Evolutionary conservation across 805 yeast genomes (phyloP).

Genomic region (Sungouiella thailandica): DNA sequence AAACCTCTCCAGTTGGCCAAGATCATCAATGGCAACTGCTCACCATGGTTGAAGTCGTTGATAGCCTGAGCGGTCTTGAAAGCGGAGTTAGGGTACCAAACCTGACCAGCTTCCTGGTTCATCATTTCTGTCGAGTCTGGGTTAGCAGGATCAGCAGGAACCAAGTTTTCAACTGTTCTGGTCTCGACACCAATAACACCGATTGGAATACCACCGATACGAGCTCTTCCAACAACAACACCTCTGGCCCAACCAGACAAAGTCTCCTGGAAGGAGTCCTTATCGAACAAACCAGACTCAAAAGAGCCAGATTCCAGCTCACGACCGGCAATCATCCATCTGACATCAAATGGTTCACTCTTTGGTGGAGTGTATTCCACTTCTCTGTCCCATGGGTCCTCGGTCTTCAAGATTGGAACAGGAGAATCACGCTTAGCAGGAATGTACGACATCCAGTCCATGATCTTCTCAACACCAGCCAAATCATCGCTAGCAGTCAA

Average conservation of each 20-base stretch:
- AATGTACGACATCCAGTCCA: slow-evolving; percentile 92
- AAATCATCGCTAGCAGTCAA: slow-evolving; percentile 94
- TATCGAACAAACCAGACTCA: slow-evolving; percentile 88
- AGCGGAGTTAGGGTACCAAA: slow-evolving; percentile 99
- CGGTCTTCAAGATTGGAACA: slow-evolving; percentile 79
- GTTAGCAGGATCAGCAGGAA: slow-evolving; percentile 98
- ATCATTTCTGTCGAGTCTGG: slow-evolving; percentile 86
- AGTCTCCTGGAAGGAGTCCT: slow-evolving; percentile 91
- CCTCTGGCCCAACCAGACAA: slow-evolving; percentile 98
- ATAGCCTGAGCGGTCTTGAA: slow-evolving; percentile 99
- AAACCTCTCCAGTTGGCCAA: slow-evolving; percentile 99
- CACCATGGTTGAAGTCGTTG: slow-evolving; percentile 96
- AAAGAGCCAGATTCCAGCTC: slow-evolving; percentile 61
- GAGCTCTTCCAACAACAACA: slow-evolving; percentile 98
- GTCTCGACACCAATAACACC: slow-evolving; percentile 98
- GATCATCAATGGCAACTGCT: slow-evolving; percentile 94
- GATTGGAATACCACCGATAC: slow-evolving; percentile 97
- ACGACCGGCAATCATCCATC: slow-evolving; percentile 92
- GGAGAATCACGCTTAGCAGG: slow-evolving; percentile 90
- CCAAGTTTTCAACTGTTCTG: slow-evolving; percentile 78
- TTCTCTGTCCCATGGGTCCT: slow-evolving; percentile 91
- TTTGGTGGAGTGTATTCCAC: slow-evolving; percentile 74
- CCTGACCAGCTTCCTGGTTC: slow-evolving; percentile 97
- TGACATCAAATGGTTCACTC: slow-evolving; percentile 77
- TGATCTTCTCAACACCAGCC: slow-evolving; percentile 91